Conservation (phyloP, 306 rosid species). For the Trifolium fragiferum region DNA sequence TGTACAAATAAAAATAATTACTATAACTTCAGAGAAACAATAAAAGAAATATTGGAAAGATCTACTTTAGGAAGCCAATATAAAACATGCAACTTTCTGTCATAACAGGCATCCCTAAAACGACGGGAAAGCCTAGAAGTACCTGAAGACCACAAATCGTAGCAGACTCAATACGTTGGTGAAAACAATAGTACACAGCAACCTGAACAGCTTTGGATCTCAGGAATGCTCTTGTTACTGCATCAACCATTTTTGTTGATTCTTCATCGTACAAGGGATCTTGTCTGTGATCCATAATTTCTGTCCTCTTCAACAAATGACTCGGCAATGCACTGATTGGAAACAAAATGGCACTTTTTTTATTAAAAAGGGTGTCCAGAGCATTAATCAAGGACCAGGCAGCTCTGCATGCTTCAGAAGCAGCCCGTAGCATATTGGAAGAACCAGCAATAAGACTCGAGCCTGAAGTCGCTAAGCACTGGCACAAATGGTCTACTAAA, state of each 20-base stretch:
- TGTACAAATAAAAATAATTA: constrained; percentile 22
- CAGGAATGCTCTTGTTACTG: constrained; percentile 71
- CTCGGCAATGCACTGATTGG: constrained; percentile 67
- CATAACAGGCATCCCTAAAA: constrained; percentile 24
- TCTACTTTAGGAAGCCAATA: constrained; percentile 17
- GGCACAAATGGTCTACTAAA: constrained; percentile 79
- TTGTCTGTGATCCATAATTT: constrained; percentile 56
- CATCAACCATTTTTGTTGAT: constrained; percentile 72
- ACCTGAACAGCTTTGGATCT: constrained; percentile 84
- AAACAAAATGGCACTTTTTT: constrained; percentile 59
- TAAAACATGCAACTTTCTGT: constrained; percentile 9
- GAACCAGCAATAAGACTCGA: constrained; percentile 89
- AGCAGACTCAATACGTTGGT: constrained; percentile 81
- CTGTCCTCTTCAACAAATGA: constrained; percentile 60
- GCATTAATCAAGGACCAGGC: constrained; percentile 84
- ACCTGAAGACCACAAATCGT: constrained; percentile 85
- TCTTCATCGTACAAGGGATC: constrained; percentile 58
- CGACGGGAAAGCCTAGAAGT: constrained; percentile 24
- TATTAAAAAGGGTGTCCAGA: constrained; percentile 60
- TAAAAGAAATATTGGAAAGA: not conserved
- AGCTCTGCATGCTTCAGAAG: constrained; percentile 89
- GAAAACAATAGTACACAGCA: constrained; percentile 83
- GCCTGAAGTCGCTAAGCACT: constrained; percentile 78
- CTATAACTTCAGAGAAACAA: constrained; percentile 18
- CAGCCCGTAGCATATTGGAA: constrained; percentile 76